Base-by-base conservation (phyloP, 164 flowering plant genomes). In the Sextonia rubra region DNA sequence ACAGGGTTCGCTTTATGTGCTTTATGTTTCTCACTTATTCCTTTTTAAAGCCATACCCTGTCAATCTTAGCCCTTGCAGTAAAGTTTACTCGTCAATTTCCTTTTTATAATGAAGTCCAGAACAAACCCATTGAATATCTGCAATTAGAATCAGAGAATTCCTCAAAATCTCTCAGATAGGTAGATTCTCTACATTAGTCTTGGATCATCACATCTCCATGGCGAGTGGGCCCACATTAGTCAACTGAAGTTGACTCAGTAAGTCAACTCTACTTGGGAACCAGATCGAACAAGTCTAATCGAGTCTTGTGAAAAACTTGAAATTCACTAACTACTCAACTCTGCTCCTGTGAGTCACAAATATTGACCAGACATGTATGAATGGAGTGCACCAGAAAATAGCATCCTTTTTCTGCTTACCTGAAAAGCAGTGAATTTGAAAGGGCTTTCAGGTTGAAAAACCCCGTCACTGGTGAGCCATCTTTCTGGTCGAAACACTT, bases 341-440 rank as follows among this genome's bases (percentile, higher is more conserved):
- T 63, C 30, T 26, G 47, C 7, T 12, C 11, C 17, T 64, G 2
- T 17, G 32, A 6, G 4, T n/a, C 12, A 32, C 44, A 7, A 32
- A 30, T 64, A 48, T 18, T n/a, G 4, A 20, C 2, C 18, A 5
- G 3, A 61, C 1, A 22, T 61, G 3, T 11, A 12, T 11, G 7
- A 22, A 20, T 61, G 24, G 26, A 61, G n/a, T 15, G 58, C 18
- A 56, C 12, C 22, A 17, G n/a, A 61, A 20, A 12, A 22, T 8
- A 11, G 17, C 22, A 17, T 3, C 64, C 12, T 8, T 8, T 61
- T n/a, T 9, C n/a, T 70, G 62, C 84, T 11, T 5, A 90, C 97
- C 72, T 90, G 88, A 68, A 92, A 92, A 7, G 90, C 82, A 1
- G 79, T 60, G 66, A 90, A 90, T 82, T 92, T 90, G 87, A 89